phyloP scores from a whole-genome alignment of 192 early-diverging fungal genomes.

The Backusella australiensis region DNA sequence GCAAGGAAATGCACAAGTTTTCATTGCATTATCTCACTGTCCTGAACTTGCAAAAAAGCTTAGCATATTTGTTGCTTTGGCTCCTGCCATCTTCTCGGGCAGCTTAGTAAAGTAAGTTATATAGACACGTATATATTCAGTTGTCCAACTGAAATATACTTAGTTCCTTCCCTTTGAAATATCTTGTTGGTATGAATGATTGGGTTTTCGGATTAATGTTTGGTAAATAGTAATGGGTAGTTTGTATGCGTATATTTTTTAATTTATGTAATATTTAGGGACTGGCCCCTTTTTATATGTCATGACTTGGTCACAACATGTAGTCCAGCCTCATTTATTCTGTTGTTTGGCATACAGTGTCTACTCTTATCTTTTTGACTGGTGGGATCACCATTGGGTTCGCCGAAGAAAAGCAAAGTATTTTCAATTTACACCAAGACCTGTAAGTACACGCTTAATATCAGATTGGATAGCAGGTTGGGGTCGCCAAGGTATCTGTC shows the following conservation, averaged over 20 bases:
- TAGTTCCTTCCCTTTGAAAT: constrained; percentile 17
- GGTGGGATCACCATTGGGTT: constrained; percentile 50
- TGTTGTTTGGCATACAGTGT: constrained; percentile 42
- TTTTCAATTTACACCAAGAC: constrained; percentile 56
- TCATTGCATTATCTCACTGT: constrained; percentile 81
- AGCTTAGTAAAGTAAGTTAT: not conserved
- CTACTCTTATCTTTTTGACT: constrained; percentile 50
- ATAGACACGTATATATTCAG: not conserved
- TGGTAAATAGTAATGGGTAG: constrained; percentile 1
- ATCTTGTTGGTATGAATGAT: constrained; percentile 2
- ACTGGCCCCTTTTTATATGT: constrained; percentile 39
- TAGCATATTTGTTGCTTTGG: constrained; percentile 87
- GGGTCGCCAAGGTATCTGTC: constrained; percentile 22
- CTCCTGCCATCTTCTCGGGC: constrained; percentile 59
- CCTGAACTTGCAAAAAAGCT: constrained; percentile 75
- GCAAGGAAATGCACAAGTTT: constrained; percentile 89
- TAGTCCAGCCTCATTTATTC: constrained; percentile 34
- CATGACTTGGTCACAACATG: constrained; percentile 34
- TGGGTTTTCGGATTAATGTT: constrained; percentile 4
- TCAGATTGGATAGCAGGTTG: constrained; percentile 33
- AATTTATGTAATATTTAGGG: not conserved
- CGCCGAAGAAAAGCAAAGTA: constrained; percentile 38
- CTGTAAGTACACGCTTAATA: constrained; percentile 14
- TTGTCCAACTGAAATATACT: not conserved
- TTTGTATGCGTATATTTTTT: not conserved